Percentiles rank a stretch among this genome's conserved stretches.
These are phyloP conservation scores for Venturia aucupariae DNA, from an alignment of 2,329 filamentous ascomycete species.

Conservation along the genomic window DNA sequence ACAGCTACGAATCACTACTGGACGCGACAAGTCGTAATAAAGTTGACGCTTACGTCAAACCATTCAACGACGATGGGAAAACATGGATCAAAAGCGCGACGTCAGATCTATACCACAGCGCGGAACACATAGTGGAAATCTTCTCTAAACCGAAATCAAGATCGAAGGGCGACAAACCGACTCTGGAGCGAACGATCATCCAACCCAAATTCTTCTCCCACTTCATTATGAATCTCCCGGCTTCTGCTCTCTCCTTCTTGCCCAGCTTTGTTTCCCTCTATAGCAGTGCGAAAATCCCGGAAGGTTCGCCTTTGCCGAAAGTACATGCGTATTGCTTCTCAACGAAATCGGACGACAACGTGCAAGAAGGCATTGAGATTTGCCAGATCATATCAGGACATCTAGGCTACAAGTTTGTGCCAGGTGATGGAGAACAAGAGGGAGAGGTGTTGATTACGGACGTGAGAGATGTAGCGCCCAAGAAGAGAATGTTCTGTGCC, in stretches of 20 bases:
- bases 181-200: slow-evolving; percentile 29
- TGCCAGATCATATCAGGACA: slow-evolving; percentile 56
- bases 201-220: slow-evolving; percentile 75
- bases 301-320: slow-evolving; percentile 56
- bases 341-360: slow-evolving; percentile 67
- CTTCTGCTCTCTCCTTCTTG: slow-evolving; percentile 78
- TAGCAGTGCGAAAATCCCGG: slow-evolving; percentile 28
- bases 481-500: slow-evolving; percentile 95
- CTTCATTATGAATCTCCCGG: slow-evolving; percentile 97
- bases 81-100: slow-evolving; percentile 68
- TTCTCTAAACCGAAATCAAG: slow-evolving; percentile 11
- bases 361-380: slow-evolving; percentile 49
- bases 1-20: slow-evolving; percentile 65
- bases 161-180: slow-evolving; percentile 19
- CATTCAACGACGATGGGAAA: slow-evolving; percentile 75
- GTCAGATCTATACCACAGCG: slow-evolving; percentile 39
- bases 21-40: slow-evolving; percentile 71
- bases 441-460: slow-evolving; percentile 47
- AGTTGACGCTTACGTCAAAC: slow-evolving; percentile 59
- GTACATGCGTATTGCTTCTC: slow-evolving; percentile 95
- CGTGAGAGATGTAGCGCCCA: slow-evolving; percentile 81
- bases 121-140: slow-evolving; percentile 7
- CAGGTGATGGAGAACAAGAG: slow-evolving; percentile 51
- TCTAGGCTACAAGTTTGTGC: slow-evolving; percentile 49
- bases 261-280: slow-evolving; percentile 72